Evolutionary conservation across 2,329 filamentous ascomycete genomes (phyloP).

Genomic region (Pseudogymnoascus sp.): DNA sequence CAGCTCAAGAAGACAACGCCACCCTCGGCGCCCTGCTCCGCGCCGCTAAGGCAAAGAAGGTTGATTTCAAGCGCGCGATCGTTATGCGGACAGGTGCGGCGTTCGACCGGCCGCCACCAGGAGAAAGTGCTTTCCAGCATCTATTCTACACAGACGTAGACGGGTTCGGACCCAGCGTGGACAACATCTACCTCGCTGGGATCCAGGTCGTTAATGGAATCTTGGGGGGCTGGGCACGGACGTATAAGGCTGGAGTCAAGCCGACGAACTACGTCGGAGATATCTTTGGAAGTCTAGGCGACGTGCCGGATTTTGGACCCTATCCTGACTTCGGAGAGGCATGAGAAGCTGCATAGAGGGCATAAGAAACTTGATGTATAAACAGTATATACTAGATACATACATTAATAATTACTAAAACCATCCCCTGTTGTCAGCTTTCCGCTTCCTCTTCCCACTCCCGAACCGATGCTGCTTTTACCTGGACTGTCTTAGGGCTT

Average conservation of each 20-base stretch:
- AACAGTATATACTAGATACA: not conserved
- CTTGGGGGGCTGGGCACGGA: constrained; percentile 50
- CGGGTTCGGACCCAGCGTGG: constrained; percentile 53
- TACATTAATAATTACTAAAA: not conserved
- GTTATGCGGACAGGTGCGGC: constrained; percentile 62
- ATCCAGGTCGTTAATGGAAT: constrained; percentile 59
- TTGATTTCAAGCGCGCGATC: constrained; percentile 61
- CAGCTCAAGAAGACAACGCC: constrained; percentile 66
- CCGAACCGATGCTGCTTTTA: too few species aligned
- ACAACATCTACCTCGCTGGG: constrained; percentile 61
- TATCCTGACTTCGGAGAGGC: constrained; percentile 6
- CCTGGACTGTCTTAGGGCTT: too few species aligned
- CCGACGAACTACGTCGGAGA: constrained; percentile 62
- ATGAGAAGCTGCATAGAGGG: not conserved
- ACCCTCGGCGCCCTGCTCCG: constrained; percentile 58
- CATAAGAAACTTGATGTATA: not conserved
- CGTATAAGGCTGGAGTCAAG: constrained; percentile 49
- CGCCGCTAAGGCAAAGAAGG: constrained; percentile 45
- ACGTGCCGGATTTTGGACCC: constrained; percentile 56
- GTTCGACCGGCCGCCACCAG: constrained; percentile 62
- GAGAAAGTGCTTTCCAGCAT: constrained; percentile 49
- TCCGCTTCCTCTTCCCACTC: too few species aligned
- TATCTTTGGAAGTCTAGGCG: constrained; percentile 62
- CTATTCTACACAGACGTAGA: constrained; percentile 54
- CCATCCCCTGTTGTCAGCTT: too few species aligned